phyloP scores from a whole-genome alignment of 352 stramenopile genomes.

The Phytopythium sindhum region DNA sequence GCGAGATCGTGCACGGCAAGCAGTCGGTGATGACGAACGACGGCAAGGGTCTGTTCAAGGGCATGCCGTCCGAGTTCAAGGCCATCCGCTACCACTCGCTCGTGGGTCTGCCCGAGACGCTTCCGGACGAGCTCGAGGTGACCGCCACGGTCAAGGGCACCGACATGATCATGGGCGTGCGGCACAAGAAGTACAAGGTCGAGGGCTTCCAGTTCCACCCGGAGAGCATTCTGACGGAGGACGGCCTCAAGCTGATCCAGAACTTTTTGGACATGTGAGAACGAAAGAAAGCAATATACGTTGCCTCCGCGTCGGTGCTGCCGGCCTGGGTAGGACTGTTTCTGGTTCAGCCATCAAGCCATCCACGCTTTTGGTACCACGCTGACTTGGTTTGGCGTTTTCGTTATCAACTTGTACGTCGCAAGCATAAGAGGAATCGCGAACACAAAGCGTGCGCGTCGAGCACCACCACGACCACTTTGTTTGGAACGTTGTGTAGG shows the following conservation, averaged over 20 bases:
- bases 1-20: constrained; percentile 89
- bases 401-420: neutral
- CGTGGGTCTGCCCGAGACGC: constrained; percentile 74
- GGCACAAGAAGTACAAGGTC: constrained; percentile 84
- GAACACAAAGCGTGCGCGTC: neutral
- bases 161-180: constrained; percentile 88
- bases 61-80: constrained; percentile 73
- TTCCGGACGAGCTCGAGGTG: constrained; percentile 74
- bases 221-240: constrained; percentile 83
- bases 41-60: constrained; percentile 82
- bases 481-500: neutral
- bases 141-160: constrained; percentile 79
- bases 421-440: neutral
- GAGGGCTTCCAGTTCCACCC: constrained; percentile 89
- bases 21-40: constrained; percentile 81
- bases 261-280: constrained; percentile 87
- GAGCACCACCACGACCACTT: neutral
- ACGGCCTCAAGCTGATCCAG: constrained; percentile 80
- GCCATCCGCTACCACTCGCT: constrained; percentile 89
- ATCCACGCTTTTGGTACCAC: neutral
- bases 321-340: neutral
- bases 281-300: neutral
- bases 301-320: neutral
- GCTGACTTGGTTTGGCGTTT: neutral
- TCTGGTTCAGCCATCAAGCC: neutral